Percentiles rank a stretch among this genome's conserved stretches.
Conservation (phyloP, 805 yeast species). For the Cyberlindnera samutprakarnensis region DNA sequence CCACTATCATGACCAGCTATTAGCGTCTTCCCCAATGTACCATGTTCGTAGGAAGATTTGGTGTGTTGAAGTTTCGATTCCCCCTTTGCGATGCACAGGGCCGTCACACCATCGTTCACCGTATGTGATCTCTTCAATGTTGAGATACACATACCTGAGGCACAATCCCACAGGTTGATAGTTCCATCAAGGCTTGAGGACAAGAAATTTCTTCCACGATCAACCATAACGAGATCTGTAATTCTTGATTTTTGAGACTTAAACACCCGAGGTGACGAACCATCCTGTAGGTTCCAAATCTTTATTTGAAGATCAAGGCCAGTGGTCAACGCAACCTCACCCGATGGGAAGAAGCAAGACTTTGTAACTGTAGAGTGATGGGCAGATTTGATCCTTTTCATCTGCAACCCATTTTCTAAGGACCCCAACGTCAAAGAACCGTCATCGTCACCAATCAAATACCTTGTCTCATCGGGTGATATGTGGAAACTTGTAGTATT, state of each 20-base stretch:
- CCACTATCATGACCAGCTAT: constrained; percentile 37
- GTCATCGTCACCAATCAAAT: constrained; percentile 26
- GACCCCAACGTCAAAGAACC: constrained; percentile 26
- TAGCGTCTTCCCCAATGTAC: constrained; percentile 36
- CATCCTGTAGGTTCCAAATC: constrained; percentile 49
- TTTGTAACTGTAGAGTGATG: constrained; percentile 43
- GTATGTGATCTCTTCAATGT: constrained; percentile 30
- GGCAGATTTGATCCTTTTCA: constrained; percentile 27
- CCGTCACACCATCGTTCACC: constrained; percentile 29
- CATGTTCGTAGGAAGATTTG: constrained; percentile 39
- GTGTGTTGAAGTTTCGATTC: background rate
- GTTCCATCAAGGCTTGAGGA: constrained; percentile 50
- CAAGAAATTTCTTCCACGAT: constrained; percentile 59
- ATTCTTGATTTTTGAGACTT: constrained; percentile 41
- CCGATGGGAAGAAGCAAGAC: constrained; percentile 53
- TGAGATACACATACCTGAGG: constrained; percentile 39
- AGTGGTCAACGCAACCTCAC: constrained; percentile 48
- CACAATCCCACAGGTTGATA: constrained; percentile 64
- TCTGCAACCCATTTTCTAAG: background rate
- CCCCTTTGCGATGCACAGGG: constrained; percentile 10
- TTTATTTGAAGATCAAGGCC: constrained; percentile 54
- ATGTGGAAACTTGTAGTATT: constrained; percentile 27
- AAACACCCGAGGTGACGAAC: constrained; percentile 43
- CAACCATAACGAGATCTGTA: constrained; percentile 45
- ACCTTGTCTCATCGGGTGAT: constrained; percentile 21